Evolutionary conservation across 176 grass and related monocot genomes (phyloP), one percentile per base, ranked within the genome.

Genomic region (Oryza glaberrima): DNA sequence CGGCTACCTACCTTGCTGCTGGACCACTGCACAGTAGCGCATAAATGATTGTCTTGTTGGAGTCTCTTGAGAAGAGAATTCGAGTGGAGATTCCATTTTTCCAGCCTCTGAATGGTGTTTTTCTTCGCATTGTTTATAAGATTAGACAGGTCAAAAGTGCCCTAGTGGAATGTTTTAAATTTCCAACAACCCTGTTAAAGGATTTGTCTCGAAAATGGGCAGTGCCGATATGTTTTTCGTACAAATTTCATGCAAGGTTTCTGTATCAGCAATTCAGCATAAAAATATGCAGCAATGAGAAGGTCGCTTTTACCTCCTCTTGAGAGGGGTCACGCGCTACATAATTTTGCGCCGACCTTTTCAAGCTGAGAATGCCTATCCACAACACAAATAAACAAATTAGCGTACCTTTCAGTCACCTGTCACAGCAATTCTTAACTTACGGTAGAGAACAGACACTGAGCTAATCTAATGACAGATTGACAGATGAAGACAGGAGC

Each of bases 1-100:
- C 38, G 5, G 46, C 23, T 66, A 65, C 72, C n/a, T 77, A 72
- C 73, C 44, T 44, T 72, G 19, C n/a, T 56, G 10, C 30, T 86
- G 74, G 88, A 86, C 79, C 79, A 90, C 68, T 19, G 1, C 26
- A 90, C 61, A 78, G 68, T 83, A 23, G 69, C 84, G 45, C 69
- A 78, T 63, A 86, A 86, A 69, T 86, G 68, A 79, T 75, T 65
- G 41, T 64, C 17, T 32, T 73, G 75, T 32, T 73, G 75, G 16
- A 67, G 12, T 72, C 34, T 73, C 28, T 0, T 43, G 65, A 13
- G 35, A 48, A 47, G 54, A 19, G 65, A 65, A 52, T 26, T 84
- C 7, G 20, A 56, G 17, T 25, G 9, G 46, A 67, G 76, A 80
- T 75, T 75, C 70, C 36, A 45, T 52, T 60, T 71, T 35, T 26